Evolutionary conservation across 2,329 filamentous ascomycete species (phyloP).

Genomic region (Fusarium ambrosium): DNA sequence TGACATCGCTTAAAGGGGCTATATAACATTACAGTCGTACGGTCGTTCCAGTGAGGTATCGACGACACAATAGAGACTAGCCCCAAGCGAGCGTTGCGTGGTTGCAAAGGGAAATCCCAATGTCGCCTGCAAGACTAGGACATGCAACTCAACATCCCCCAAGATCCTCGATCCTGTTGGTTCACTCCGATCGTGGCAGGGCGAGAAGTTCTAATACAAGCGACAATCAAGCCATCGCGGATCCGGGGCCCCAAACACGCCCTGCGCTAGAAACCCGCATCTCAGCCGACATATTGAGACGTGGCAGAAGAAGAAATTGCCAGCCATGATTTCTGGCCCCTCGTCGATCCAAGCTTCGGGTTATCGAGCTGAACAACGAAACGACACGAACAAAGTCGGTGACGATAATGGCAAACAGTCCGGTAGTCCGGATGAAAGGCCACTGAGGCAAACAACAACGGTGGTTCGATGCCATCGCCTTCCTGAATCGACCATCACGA

Average conservation of each 20-base stretch:
- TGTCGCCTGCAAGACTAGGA: background rate
- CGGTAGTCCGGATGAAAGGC: background rate
- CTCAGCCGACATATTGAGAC: background rate
- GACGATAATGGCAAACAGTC: background rate
- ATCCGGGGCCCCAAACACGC: conserved; percentile 6
- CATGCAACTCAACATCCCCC: background rate
- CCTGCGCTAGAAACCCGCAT: background rate
- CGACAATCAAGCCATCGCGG: background rate
- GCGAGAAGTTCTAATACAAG: background rate
- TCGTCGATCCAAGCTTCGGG: conserved; percentile 2
- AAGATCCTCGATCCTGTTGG: conserved; percentile 7
- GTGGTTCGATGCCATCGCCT: background rate
- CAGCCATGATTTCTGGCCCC: background rate
- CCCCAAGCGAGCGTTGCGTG: background rate
- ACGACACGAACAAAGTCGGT: background rate
- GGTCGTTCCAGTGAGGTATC: background rate
- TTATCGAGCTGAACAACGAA: background rate
- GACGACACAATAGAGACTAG: background rate
- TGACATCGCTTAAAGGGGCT: conserved; percentile 10
- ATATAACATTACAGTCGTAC: background rate
- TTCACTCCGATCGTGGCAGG: background rate
- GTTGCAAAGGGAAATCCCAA: background rate
- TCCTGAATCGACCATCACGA: background rate
- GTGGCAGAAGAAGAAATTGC: background rate
- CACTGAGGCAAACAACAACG: background rate